Evolutionary conservation across 176 grass and related monocot species (phyloP).

Genomic region (Triticum turgidum): DNA sequence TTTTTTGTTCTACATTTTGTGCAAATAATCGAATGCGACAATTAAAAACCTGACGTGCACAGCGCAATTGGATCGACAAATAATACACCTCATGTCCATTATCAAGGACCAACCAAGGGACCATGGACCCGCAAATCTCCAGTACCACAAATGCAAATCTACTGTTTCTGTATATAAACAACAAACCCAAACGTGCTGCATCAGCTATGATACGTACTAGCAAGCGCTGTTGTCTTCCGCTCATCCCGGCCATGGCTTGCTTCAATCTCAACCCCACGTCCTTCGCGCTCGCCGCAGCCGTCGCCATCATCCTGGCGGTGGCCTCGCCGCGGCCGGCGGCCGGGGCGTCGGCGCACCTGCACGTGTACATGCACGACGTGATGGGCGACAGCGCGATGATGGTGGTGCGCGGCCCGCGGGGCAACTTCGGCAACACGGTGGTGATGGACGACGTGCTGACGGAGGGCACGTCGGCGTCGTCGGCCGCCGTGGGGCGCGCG

Average conservation of each 20-base stretch:
- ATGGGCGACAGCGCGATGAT: conserved; percentile 2
- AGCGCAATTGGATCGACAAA: not conserved
- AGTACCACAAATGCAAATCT: not conserved
- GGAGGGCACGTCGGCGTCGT: not conserved
- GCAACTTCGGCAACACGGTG: conserved; percentile 21
- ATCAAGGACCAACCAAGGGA: not conserved
- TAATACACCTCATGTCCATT: not conserved
- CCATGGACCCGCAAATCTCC: not conserved
- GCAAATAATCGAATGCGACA: not conserved
- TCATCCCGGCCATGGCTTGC: not conserved
- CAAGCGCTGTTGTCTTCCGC: not conserved
- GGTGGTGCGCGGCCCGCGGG: not conserved
- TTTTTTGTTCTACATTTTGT: not conserved
- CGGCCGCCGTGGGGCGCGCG: not conserved
- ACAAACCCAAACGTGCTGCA: not conserved
- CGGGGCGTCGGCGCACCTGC: not conserved
- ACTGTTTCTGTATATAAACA: not conserved
- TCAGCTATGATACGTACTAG: not conserved
- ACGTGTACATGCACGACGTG: conserved; percentile 21
- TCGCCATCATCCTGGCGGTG: not conserved
- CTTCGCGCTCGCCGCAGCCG: not conserved
- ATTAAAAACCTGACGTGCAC: not conserved
- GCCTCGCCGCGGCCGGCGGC: not conserved
- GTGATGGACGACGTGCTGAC: conserved; percentile 19
- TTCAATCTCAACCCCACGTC: not conserved